These are phyloP conservation scores for Pulveroboletus sp. DNA, from an alignment of 1,284 basidiomycete species.

Conservation along the genomic window DNA sequence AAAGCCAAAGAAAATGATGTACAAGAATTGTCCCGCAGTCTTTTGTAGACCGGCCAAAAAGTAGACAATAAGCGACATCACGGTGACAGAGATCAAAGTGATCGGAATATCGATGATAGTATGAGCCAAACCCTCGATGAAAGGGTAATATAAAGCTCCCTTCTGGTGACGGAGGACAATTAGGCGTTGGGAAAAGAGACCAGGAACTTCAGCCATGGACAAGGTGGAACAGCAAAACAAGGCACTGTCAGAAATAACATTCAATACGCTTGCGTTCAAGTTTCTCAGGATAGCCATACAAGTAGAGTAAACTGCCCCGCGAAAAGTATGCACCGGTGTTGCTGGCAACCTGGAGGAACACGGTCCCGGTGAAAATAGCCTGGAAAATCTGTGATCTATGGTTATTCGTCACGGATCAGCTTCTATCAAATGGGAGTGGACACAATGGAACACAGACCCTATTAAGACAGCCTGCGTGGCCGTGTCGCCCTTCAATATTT, in stretches of 20 bases:
- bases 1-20: conserved; percentile 9
- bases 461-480: conserved; percentile 48
- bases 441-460: conserved; percentile 30
- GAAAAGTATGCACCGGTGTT: conserved; percentile 72
- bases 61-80: conserved; percentile 55
- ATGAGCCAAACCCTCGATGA: conserved; percentile 54
- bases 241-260: conserved; percentile 12
- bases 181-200: conserved; percentile 52
- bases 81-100: conserved; percentile 43
- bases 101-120: conserved; percentile 64
- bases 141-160: conserved; percentile 54
- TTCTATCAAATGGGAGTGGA: not conserved
- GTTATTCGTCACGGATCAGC: not conserved
- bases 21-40: conserved; percentile 45
- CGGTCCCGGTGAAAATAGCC: conserved; percentile 71
- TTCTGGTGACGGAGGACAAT: conserved; percentile 55
- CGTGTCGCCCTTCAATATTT: conserved; percentile 63
- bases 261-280: conserved; percentile 32
- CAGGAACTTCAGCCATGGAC: conserved; percentile 39
- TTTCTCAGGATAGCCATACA: conserved; percentile 51
- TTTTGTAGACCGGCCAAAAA: conserved; percentile 52
- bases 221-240: conserved; percentile 26
- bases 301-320: conserved; percentile 73
- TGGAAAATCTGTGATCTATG: conserved; percentile 51
- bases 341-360: conserved; percentile 64